phyloP scores from a whole-genome alignment of 106 monocot species.

The Allium cepa region DNA sequence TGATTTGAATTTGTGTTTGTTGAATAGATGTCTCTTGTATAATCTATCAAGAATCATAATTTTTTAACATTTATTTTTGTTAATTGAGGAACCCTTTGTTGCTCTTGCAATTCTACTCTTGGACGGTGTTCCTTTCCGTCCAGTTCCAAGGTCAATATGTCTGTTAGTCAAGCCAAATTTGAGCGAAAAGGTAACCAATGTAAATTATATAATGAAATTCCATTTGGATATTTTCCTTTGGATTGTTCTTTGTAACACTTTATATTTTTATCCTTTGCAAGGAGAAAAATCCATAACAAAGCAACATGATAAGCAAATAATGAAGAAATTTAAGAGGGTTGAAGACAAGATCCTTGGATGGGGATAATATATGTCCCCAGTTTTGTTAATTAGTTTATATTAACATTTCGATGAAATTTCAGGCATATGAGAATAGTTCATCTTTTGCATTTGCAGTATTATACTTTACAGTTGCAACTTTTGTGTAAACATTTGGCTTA shows the following conservation, averaged over 20 bases:
- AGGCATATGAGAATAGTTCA: no score
- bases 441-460: no score
- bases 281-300: conserved; percentile 74
- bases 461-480: no score
- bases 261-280: background rate
- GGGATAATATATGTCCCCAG: conserved; percentile 18
- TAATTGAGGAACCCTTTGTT: conserved; percentile 86
- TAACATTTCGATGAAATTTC: no score
- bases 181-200: conserved; percentile 76
- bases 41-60: no score
- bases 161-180: conserved; percentile 82
- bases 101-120: conserved; percentile 82
- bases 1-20: background rate
- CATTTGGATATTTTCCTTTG: no score
- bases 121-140: conserved; percentile 76
- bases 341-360: conserved; percentile 96
- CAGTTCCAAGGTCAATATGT: conserved; percentile 65
- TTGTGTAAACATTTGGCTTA: no score
- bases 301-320: conserved; percentile 66
- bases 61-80: background rate
- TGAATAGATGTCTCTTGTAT: background rate
- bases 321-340: conserved; percentile 81
- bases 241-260: no score
- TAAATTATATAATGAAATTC: background rate
- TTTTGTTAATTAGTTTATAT: no score